Percentiles rank a stretch among this genome's conserved stretches.
phyloP scores from a whole-genome alignment of 2,329 filamentous ascomycete genomes.

The Zarea fungicola region DNA sequence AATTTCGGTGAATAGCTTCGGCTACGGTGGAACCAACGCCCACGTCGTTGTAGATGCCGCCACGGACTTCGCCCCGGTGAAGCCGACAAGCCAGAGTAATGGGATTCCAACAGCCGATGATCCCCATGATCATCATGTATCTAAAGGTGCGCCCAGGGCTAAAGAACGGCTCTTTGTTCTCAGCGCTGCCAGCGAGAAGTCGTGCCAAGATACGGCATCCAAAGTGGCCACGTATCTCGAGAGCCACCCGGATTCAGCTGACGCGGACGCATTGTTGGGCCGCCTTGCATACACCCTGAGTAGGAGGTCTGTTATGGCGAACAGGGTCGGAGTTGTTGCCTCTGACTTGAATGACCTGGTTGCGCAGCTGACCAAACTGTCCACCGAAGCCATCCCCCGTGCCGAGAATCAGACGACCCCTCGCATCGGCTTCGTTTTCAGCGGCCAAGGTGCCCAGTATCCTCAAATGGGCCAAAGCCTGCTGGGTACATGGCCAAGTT shows the following conservation, averaged over 20 bases:
- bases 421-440: slow-evolving; percentile 22
- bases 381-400: slow-evolving; percentile 12
- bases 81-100: neutral
- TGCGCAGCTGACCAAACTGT: slow-evolving; percentile 9
- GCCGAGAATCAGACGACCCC: slow-evolving; percentile 5
- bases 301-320: slow-evolving; percentile 7
- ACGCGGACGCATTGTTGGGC: slow-evolving; percentile 8
- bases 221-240: slow-evolving; percentile 16
- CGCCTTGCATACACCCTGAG: slow-evolving; percentile 16
- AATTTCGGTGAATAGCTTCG: slow-evolving; percentile 5
- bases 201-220: slow-evolving; percentile 15
- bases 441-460: slow-evolving; percentile 29
- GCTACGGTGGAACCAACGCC: slow-evolving; percentile 7
- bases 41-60: slow-evolving; percentile 4
- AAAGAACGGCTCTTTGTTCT: slow-evolving; percentile 17
- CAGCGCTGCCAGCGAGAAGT: slow-evolving; percentile 18
- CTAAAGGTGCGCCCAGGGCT: neutral
- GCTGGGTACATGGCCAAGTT: slow-evolving; percentile 23
- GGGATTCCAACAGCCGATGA: neutral
- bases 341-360: slow-evolving; percentile 15
- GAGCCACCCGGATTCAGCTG: neutral
- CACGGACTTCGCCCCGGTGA: neutral
- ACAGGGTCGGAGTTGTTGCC: slow-evolving; percentile 16
- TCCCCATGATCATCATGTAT: slow-evolving; percentile 4
- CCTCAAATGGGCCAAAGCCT: slow-evolving; percentile 26